Base-by-base conservation (phyloP, 345 rosid genomes). In the Corchorus capsularis region DNA sequence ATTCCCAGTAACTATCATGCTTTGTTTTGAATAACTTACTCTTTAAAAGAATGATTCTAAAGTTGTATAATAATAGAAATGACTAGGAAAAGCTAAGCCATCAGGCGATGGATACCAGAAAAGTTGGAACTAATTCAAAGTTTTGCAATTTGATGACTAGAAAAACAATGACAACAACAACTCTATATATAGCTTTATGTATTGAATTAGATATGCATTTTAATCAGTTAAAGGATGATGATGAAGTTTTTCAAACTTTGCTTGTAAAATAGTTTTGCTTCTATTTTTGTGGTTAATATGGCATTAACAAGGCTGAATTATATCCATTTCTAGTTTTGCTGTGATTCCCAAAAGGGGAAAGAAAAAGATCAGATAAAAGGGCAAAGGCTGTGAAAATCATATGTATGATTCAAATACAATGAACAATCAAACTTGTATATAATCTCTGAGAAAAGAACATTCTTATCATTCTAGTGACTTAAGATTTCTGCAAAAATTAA, bases 91-190 rank as follows among this genome's bases (percentile, higher is more conserved):
- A 50, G 57, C 56, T 22, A 35, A 37, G 13, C 22, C 55, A 67
- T 67, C 56, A 67, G 49, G 68, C 9, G 9, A 16, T 63, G 68
- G 12, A 55, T 55, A n/a, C 8, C 22, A 55, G 59, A 57, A 57
- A 56, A 35, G 34, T 56, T 27, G 2, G 39, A 27, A 2, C 27
- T 27, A 4, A 27, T 32, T 17, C 57, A 53, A 12, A 60, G 37
- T 15, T 12, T 34, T 34, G 27, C 57, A 53, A 53, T 17, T 53
- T 17, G 57, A 53, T 55, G 12, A 55, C 32, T n/a, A 3, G 8
- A 3, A 55, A 55, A 55, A 19, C 37, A 66, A 45, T 45, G 47
- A 67, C 19, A 66, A 46, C 71, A 20, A 67, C 37, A 65, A 65
- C 35, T 45, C 53, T 50, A 27, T 27, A 27, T 27, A 27, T 0